Base-by-base conservation (phyloP, 352 stramenopile genomes). In the Phytophthora sansomeana region DNA sequence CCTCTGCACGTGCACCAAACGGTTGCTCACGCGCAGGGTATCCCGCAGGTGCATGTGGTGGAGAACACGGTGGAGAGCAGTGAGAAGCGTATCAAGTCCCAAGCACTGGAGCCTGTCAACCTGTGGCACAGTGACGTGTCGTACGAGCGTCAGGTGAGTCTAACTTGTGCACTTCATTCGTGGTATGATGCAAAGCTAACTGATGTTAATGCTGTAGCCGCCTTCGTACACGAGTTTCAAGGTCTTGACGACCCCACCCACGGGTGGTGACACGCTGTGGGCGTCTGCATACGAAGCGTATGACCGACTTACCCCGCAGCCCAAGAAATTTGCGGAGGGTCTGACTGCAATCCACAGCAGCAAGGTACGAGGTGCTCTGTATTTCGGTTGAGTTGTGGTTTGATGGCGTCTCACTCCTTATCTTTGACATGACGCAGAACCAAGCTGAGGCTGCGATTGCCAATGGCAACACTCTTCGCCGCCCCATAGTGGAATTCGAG, bases 281-380 rank as follows among this genome's bases (percentile, higher is more conserved):
- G 62, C 73, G 0, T 80, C 73, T 0, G 63, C 58, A 13, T 81
- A 81, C 48, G 75, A 83, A n/a, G 77, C 77, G 6, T 86, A 83
- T 55, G 72, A 86, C 2, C 75, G 75, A n/a, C 63, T 86, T 4
- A 78, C 77, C 13, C 71, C 72, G 5, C 46, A 58, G n/a, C 73
- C 83, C 36, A 58, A 80, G 42, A 74, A 74, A 43, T 74, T 83
- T 48, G 46, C 83, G 10, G 72, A 83, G 33, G 66, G 69, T 5
- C 69, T 86, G 9, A 78, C 66, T 5, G 77, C 77, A 9, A 74
- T 81, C 21, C 77, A 86, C 63, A 84, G 72, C 56, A 75, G 76
- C 67, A 79, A 80, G 61, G 62, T 72, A 42, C 21, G 46, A n/a
- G 4, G 9, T 19, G 39, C n/a, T 28, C 19, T 28, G 6, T 26